These are phyloP conservation scores for Dictyostelium intermedium DNA, from an alignment of 78 protist genomes.

Conservation along the genomic window DNA sequence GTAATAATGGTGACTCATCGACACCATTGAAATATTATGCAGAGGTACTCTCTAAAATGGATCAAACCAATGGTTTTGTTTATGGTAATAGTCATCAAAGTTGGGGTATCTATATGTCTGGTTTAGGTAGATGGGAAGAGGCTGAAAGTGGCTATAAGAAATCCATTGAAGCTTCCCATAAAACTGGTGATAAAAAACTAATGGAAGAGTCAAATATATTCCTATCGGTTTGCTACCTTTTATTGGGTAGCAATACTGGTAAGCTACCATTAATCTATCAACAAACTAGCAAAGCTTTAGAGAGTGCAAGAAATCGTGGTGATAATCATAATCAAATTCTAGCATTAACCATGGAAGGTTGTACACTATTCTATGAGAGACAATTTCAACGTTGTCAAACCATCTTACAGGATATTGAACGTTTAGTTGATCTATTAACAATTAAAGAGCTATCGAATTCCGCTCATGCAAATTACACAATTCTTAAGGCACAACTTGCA, in stretches of 20 bases:
- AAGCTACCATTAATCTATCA: background rate
- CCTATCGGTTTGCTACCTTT: slow-evolving; percentile 7
- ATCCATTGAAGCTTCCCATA: slow-evolving; percentile 23
- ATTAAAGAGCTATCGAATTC: slow-evolving; percentile 5
- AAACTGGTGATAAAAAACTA: slow-evolving; percentile 60
- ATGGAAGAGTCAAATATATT: slow-evolving; percentile 44
- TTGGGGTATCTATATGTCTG: slow-evolving; percentile 64
- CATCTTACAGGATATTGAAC: slow-evolving; percentile 14
- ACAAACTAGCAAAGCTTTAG: slow-evolving; percentile 4
- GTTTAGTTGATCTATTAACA: background rate
- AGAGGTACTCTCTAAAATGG: slow-evolving; percentile 14
- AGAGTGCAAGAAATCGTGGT: slow-evolving; percentile 39
- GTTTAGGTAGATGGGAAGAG: slow-evolving; percentile 53
- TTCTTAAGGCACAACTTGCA: slow-evolving; percentile 4
- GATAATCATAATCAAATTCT: slow-evolving; percentile 40
- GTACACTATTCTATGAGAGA: background rate
- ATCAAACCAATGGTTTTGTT: slow-evolving; percentile 62
- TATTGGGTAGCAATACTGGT: background rate
- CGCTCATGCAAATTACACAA: background rate
- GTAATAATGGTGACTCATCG: slow-evolving; percentile 47
- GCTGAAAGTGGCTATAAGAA: slow-evolving; percentile 50
- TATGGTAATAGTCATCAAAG: slow-evolving; percentile 75
- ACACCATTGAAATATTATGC: slow-evolving; percentile 66
- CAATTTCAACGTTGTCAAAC: background rate
- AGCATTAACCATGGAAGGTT: background rate